Evolutionary conservation across 2,329 filamentous ascomycete genomes (phyloP).

Genomic region (Aspergillus aculeatinus): DNA sequence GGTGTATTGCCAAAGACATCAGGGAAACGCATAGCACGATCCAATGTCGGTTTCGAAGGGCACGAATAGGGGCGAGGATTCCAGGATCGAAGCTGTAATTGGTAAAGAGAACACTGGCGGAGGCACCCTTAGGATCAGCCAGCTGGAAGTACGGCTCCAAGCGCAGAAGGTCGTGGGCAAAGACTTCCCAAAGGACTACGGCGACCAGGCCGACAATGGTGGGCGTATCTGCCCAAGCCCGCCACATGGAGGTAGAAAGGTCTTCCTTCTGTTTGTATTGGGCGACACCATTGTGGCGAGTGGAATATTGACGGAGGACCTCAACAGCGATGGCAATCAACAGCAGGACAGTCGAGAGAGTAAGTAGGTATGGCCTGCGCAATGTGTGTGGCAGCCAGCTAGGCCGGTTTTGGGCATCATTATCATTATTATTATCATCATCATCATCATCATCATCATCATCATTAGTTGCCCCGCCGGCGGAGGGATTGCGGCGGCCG

Average conservation of each 20-base stretch:
- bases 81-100: slow-evolving; percentile 23
- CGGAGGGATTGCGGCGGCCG: neutral
- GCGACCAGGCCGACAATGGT: slow-evolving; percentile 16
- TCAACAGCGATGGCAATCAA: neutral
- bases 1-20: slow-evolving; percentile 16
- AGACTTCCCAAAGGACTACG: slow-evolving; percentile 18
- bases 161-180: slow-evolving; percentile 20
- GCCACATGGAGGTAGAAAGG: neutral
- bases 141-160: slow-evolving; percentile 25
- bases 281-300: neutral
- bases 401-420: neutral
- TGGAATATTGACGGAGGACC: neutral
- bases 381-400: neutral
- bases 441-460: neutral
- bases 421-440: neutral
- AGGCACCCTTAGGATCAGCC: slow-evolving; percentile 10
- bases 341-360: neutral
- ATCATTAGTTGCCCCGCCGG: neutral
- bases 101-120: slow-evolving; percentile 19
- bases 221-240: neutral
- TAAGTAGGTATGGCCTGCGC: neutral
- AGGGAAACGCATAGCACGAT: slow-evolving; percentile 16
- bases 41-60: slow-evolving; percentile 23
- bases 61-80: slow-evolving; percentile 16
- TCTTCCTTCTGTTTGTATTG: neutral